These are phyloP conservation scores for Delonix regia DNA, from an alignment of 306 rosid genomes.

Conservation along the genomic window DNA sequence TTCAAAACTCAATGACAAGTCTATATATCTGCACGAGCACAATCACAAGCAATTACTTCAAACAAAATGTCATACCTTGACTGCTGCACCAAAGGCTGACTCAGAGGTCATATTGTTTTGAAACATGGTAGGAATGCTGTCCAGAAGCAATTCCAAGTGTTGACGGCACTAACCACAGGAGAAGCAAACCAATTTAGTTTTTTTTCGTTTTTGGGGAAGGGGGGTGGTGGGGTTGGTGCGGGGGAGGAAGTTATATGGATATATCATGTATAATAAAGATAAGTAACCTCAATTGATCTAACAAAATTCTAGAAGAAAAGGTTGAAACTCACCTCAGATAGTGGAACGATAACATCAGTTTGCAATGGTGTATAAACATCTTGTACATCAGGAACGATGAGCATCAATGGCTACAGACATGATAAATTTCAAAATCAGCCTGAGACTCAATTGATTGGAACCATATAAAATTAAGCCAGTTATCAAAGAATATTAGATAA, in stretches of 20 bases:
- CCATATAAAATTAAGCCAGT: slow-evolving; percentile 17
- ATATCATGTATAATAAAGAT: slow-evolving; percentile 29
- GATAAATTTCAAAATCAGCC: slow-evolving; percentile 39
- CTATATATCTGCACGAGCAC: not conserved
- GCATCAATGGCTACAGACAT: slow-evolving; percentile 88
- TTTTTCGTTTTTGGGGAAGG: too few species aligned
- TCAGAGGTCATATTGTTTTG: slow-evolving; percentile 85
- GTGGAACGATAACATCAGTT: slow-evolving; percentile 87
- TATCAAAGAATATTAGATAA: slow-evolving; percentile 21
- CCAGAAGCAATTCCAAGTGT: slow-evolving; percentile 88
- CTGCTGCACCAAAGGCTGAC: slow-evolving; percentile 95
- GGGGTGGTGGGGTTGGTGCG: too few species aligned
- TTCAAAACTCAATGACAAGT: slow-evolving; percentile 13
- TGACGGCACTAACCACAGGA: slow-evolving; percentile 72
- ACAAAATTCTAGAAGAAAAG: slow-evolving; percentile 21
- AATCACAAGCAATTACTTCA: not conserved
- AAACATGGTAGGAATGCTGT: slow-evolving; percentile 90
- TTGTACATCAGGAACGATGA: slow-evolving; percentile 95
- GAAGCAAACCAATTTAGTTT: slow-evolving; percentile 34
- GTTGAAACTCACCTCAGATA: slow-evolving; percentile 77
- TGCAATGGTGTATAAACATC: slow-evolving; percentile 97
- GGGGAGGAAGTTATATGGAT: not conserved
- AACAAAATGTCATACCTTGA: slow-evolving; percentile 67
- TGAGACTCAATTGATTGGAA: slow-evolving; percentile 12
- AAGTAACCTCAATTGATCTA: slow-evolving; percentile 9